A percentile compares a stretch with the other conserved stretches of the same genome.
Conservation (phyloP, 1,139 yeast species). For the Kurtzmaniella quercitrusa region DNA sequence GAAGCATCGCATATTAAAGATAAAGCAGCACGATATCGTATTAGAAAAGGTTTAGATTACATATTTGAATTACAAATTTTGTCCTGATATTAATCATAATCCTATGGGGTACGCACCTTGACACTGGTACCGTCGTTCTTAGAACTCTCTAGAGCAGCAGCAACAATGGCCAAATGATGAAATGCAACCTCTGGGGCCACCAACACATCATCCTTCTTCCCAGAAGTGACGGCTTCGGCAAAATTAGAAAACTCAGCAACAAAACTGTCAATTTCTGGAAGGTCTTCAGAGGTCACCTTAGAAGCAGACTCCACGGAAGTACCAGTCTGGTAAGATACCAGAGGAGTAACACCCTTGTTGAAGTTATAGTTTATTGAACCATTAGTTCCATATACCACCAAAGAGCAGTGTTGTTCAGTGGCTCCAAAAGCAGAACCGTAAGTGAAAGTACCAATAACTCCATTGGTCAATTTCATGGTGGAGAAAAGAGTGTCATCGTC, state of each 20-base stretch:
- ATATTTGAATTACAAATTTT: not conserved
- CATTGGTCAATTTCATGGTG: slow-evolving; percentile 55
- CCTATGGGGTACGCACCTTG: slow-evolving; percentile 33
- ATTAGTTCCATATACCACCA: slow-evolving; percentile 70
- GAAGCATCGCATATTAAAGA: too few relatives aligned
- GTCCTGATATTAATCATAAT: slow-evolving; percentile 7
- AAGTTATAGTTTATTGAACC: slow-evolving; percentile 71
- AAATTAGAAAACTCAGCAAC: slow-evolving; percentile 70
- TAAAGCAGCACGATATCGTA: too few relatives aligned
- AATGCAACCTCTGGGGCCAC: slow-evolving; percentile 72
- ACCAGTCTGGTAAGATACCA: slow-evolving; percentile 45
- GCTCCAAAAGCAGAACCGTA: slow-evolving; percentile 92
- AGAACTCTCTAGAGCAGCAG: slow-evolving; percentile 76
- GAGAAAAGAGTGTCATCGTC: slow-evolving; percentile 76
- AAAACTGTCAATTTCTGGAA: slow-evolving; percentile 51
- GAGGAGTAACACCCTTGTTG: slow-evolving; percentile 50
- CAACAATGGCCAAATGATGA: slow-evolving; percentile 89
- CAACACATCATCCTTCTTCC: slow-evolving; percentile 56
- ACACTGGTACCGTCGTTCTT: slow-evolving; percentile 55
- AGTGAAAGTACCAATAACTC: slow-evolving; percentile 80
- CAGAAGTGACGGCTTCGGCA: slow-evolving; percentile 60
- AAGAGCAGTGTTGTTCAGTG: slow-evolving; percentile 59
- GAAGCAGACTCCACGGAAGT: slow-evolving; percentile 40
- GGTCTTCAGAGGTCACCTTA: slow-evolving; percentile 43
- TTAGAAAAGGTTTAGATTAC: too few relatives aligned